Conservation (phyloP, 2,329 filamentous ascomycete genomes). For the Xylaria sp. region DNA sequence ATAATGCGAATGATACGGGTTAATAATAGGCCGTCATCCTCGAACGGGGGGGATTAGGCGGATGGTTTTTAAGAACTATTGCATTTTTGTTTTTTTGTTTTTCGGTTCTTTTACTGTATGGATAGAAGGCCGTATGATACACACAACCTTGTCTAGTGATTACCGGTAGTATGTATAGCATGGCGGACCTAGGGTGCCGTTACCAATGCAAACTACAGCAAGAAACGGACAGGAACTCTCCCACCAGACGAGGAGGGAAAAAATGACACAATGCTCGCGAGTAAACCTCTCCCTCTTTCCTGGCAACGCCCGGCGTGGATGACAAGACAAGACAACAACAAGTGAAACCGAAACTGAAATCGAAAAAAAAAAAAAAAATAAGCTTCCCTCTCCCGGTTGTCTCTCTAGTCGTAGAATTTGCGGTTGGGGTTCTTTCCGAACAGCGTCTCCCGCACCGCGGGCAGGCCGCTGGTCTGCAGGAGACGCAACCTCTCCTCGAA, state of each 20-base stretch:
- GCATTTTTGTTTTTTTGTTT: conserved; percentile 6
- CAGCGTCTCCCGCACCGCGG: conserved; percentile 79
- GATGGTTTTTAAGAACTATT: too few relatives aligned
- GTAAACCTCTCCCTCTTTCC: not conserved
- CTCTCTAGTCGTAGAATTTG: conserved; percentile 83
- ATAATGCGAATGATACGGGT: not conserved
- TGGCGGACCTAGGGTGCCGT: not conserved
- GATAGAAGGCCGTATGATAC: not conserved
- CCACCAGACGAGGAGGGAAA: not conserved
- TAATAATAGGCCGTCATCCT: not conserved
- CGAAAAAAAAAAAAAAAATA: too few relatives aligned
- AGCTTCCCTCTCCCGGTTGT: too few relatives aligned
- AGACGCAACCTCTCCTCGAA: conserved; percentile 88
- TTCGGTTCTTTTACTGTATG: not conserved
- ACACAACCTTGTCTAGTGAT: not conserved
- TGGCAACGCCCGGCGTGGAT: not conserved
- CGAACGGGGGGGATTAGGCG: too few relatives aligned
- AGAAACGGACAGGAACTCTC: not conserved
- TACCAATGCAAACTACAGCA: not conserved
- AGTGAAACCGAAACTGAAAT: too few relatives aligned
- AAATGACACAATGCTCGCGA: not conserved
- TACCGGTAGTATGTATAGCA: not conserved
- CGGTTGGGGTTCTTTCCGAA: conserved; percentile 96
- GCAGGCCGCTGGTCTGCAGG: conserved; percentile 82
- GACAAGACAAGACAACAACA: not conserved